Evolutionary conservation across 202 grass and related monocot genomes (phyloP), one percentile per base, ranked within the genome.

Genomic region (Schoenoplectus triqueter): DNA sequence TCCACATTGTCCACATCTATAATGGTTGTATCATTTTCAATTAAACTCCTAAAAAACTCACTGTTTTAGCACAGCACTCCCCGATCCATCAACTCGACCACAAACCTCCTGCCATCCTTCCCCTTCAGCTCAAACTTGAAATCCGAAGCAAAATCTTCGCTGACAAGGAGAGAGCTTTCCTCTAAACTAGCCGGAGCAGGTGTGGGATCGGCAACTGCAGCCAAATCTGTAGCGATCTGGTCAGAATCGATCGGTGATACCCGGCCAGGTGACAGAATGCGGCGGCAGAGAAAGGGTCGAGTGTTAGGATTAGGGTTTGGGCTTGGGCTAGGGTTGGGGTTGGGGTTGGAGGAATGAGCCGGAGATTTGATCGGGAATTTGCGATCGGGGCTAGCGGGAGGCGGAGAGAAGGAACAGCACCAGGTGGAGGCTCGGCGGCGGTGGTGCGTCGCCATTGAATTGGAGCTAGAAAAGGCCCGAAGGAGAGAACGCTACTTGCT

Each of bases 211-310:
- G 19, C 49, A 15, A 41, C 54, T 17, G 44, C 78, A 45, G 56
- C 48, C 14, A 59, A 80, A 10, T 81, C 84, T 0, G 44, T 56
- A 1, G 66, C 84, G 0, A 75, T 81, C 2, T 61, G 88, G 68
- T 93, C 91, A 57, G 93, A 87, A 67, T 95, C 88, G 47, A 98
- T 98, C 8, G 95, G 95, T 3, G 95, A 98, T 4, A 95, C 95
- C 74, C 93, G 83, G 0, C 93, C 95, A 2, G 93, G 95, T 5
- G 95, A 98, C 67, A 92, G 87, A 84, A 98, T 98, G 22, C 93
- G 87, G 66, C 95, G 95, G 50, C 65, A 70, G 17, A 83, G 81
- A 20, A 83, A 83, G 17, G 81, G 81, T 40, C 81, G 87, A 4
- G 88, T 87, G 10, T 91, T 90, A 5, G 92, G 89, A 13, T 89